phyloP scores from a whole-genome alignment of 1,284 basidiomycete species.

The Cryptococcus floricola region DNA sequence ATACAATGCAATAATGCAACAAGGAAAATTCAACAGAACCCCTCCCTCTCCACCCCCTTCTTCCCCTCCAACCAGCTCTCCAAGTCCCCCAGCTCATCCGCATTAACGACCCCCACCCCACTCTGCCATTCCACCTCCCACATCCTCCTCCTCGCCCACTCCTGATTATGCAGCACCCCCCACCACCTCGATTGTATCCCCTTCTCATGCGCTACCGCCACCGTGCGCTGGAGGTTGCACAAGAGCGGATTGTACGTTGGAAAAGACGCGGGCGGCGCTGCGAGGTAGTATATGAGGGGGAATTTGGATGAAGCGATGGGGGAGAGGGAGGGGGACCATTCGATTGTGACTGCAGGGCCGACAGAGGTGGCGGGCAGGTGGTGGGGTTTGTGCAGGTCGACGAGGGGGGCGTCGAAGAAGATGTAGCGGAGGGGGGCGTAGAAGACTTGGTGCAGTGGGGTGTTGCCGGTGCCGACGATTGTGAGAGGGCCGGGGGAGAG shows the following conservation, averaged over 20 bases:
- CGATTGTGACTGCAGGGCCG: conserved; percentile 16
- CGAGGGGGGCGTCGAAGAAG: conserved; percentile 41
- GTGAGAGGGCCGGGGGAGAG: conserved; percentile 30
- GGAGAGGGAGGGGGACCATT: conserved; percentile 21
- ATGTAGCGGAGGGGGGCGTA: conserved; percentile 26
- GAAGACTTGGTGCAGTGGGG: conserved; percentile 26
- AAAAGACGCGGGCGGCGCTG: not conserved
- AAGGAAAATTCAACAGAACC: not conserved
- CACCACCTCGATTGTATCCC: conserved; percentile 43
- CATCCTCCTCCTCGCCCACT: conserved; percentile 23
- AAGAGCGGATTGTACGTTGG: conserved; percentile 3
- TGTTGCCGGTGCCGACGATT: conserved; percentile 39
- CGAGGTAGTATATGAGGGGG: conserved; percentile 18
- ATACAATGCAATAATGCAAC: too few species aligned
- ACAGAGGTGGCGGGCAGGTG: conserved; percentile 8
- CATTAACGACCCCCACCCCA: conserved; percentile 33
- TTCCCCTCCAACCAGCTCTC: conserved; percentile 13
- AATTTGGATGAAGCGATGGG: conserved; percentile 31
- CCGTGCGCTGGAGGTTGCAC: conserved; percentile 10
- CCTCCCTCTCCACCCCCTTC: not conserved
- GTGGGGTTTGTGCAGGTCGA: conserved; percentile 13
- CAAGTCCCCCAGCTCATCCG: conserved; percentile 35
- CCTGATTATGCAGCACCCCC: conserved; percentile 31
- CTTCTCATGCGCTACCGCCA: conserved; percentile 18
- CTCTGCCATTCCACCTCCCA: conserved; percentile 27